Percentiles rank a stretch among this genome's conserved stretches.
These are phyloP conservation scores for Rhodocollybia butyracea DNA, from an alignment of 768 basidiomycete genomes.

Conservation along the genomic window DNA sequence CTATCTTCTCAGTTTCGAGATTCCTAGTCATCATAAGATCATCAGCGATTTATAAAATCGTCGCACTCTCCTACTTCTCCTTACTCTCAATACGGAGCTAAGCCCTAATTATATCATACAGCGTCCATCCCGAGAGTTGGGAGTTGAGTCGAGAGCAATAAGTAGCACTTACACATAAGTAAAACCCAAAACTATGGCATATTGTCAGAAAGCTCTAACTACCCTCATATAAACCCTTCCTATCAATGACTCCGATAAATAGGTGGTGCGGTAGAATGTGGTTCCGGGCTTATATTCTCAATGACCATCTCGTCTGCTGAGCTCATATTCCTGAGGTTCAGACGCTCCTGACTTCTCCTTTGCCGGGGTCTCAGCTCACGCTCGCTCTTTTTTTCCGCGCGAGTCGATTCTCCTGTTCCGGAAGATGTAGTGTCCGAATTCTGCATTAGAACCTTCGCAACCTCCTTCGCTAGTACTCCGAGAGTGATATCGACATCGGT, in stretches of 20 bases:
- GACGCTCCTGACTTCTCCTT: not conserved
- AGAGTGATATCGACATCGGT: constrained; percentile 14
- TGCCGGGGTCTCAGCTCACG: not conserved
- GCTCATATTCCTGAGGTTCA: not conserved
- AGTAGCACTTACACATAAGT: not conserved
- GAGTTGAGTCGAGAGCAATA: too few species aligned
- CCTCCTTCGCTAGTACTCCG: constrained; percentile 26
- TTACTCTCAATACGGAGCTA: too few species aligned
- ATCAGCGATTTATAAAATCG: not conserved
- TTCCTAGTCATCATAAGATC: not conserved
- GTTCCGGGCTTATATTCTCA: not conserved
- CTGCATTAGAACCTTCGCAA: constrained; percentile 24
- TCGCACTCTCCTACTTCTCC: too few species aligned
- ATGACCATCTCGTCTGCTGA: not conserved
- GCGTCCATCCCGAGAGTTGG: too few species aligned
- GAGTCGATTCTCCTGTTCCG: not conserved
- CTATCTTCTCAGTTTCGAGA: not conserved
- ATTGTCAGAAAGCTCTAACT: not conserved
- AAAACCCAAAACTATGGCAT: not conserved
- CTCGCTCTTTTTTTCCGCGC: not conserved
- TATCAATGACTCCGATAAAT: not conserved
- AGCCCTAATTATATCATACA: too few species aligned
- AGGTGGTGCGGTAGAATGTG: not conserved
- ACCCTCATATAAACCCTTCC: not conserved
- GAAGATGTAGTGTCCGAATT: not conserved